phyloP scores from a whole-genome alignment of 345 rosid species.

The Carallia brachiata region DNA sequence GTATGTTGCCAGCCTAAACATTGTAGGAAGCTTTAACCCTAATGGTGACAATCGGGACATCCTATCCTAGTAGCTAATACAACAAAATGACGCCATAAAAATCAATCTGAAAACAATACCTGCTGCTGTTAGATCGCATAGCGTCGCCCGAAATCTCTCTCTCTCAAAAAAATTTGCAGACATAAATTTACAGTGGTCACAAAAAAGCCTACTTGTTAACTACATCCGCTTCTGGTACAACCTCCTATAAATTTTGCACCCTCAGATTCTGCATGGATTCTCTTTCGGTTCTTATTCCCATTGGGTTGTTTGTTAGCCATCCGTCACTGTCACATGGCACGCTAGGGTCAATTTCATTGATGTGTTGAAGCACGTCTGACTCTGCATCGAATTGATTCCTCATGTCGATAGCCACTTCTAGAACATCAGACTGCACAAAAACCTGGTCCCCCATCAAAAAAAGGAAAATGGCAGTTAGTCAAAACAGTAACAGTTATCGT shows the following conservation, averaged over 20 bases:
- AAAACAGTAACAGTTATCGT: background rate
- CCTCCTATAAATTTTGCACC: conserved; percentile 79
- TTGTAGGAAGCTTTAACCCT: too few species aligned
- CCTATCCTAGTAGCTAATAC: too few species aligned
- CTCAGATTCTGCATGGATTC: conserved; percentile 81
- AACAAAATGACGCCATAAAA: too few species aligned
- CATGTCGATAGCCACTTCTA: conserved; percentile 82
- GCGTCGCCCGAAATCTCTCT: background rate
- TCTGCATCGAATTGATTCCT: conserved; percentile 67
- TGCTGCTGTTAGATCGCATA: too few species aligned
- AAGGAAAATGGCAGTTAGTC: background rate
- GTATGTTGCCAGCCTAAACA: too few species aligned
- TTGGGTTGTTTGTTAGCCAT: conserved; percentile 71
- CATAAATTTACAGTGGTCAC: background rate
- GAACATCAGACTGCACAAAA: conserved; percentile 86
- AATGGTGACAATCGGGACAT: too few species aligned
- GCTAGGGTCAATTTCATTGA: conserved; percentile 36
- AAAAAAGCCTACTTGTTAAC: background rate
- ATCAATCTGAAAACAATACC: too few species aligned
- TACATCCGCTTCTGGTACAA: conserved; percentile 51
- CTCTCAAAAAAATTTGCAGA: background rate
- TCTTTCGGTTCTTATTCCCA: conserved; percentile 85
- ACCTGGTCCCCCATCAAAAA: conserved; percentile 42
- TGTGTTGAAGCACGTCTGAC: conserved; percentile 39
- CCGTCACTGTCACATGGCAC: conserved; percentile 51